phyloP scores from a whole-genome alignment of 2,329 filamentous ascomycete species.

The Stemphylium lycopersici region DNA sequence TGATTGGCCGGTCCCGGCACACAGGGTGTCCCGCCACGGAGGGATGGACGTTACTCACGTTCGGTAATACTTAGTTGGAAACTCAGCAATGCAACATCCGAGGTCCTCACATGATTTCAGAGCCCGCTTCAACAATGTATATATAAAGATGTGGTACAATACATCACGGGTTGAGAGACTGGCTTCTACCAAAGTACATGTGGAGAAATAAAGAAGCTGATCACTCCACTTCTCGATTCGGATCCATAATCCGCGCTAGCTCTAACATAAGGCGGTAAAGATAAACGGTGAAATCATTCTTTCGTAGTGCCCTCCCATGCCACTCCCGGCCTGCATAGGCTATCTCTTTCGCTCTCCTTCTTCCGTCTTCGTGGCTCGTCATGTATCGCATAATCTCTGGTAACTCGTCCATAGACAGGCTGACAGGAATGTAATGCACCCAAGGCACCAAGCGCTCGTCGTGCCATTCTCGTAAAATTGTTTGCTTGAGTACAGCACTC shows the following conservation, averaged over 20 bases:
- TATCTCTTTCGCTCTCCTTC: constrained; percentile 24
- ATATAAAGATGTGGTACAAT: too few relatives aligned
- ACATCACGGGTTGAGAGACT: too few relatives aligned
- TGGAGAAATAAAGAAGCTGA: neutral
- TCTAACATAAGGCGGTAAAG: constrained; percentile 29
- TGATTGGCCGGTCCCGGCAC: too few relatives aligned
- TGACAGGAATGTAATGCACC: constrained; percentile 45
- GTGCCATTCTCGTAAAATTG: constrained; percentile 48
- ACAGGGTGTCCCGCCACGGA: too few relatives aligned
- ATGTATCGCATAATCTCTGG: constrained; percentile 22
- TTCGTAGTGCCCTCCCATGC: constrained; percentile 10
- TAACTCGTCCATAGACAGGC: constrained; percentile 26
- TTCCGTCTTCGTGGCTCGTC: constrained; percentile 15
- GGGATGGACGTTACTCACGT: too few relatives aligned
- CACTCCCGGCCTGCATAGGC: constrained; percentile 27
- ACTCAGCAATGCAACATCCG: too few relatives aligned
- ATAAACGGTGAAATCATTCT: constrained; percentile 25
- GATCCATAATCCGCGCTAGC: constrained; percentile 21
- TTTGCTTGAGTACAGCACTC: constrained; percentile 38
- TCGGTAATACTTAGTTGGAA: too few relatives aligned
- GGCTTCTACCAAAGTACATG: too few relatives aligned
- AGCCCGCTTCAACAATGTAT: too few relatives aligned
- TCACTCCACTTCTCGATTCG: neutral
- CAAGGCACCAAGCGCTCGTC: constrained; percentile 45
- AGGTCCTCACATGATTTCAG: too few relatives aligned